phyloP scores from a whole-genome alignment of 2,329 filamentous ascomycete species.

The Capronia americana region DNA sequence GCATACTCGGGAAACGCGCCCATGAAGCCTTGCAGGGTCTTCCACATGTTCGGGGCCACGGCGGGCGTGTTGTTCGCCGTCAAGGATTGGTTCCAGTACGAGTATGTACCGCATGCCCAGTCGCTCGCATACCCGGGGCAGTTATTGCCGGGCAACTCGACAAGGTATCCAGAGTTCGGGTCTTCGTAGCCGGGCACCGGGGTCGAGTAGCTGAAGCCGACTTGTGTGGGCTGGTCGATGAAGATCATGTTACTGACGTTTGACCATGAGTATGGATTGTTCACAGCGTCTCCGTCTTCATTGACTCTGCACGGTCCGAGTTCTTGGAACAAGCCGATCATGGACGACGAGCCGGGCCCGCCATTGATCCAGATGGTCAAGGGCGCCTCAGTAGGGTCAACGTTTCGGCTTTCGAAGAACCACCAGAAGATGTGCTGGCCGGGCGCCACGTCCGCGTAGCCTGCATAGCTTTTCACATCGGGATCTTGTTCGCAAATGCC shows the following conservation, averaged over 20 bases:
- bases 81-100: conserved; percentile 37
- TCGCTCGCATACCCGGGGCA: conserved; percentile 39
- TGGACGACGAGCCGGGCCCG: conserved; percentile 43
- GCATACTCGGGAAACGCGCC: conserved; percentile 40
- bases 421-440: conserved; percentile 56
- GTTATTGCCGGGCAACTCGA: conserved; percentile 36
- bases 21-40: conserved; percentile 40
- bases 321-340: conserved; percentile 47
- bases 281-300: conserved; percentile 47
- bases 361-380: conserved; percentile 52
- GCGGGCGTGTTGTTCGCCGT: conserved; percentile 38
- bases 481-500: conserved; percentile 56
- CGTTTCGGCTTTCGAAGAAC: conserved; percentile 52
- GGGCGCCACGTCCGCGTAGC: conserved; percentile 64
- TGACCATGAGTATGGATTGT: conserved; percentile 47
- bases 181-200: conserved; percentile 38
- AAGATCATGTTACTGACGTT: conserved; percentile 58
- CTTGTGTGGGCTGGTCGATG: conserved; percentile 69
- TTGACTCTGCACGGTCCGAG: conserved; percentile 48
- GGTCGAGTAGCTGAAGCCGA: conserved; percentile 62
- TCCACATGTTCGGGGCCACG: conserved; percentile 40
- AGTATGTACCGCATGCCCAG: conserved; percentile 38
- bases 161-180: conserved; percentile 25
- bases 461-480: conserved; percentile 63
- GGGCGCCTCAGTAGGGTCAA: conserved; percentile 42